A percentile compares a stretch with the other conserved stretches of the same genome.
phyloP scores from a whole-genome alignment of 129 eudicot species.

The Sambucus nigra region DNA sequence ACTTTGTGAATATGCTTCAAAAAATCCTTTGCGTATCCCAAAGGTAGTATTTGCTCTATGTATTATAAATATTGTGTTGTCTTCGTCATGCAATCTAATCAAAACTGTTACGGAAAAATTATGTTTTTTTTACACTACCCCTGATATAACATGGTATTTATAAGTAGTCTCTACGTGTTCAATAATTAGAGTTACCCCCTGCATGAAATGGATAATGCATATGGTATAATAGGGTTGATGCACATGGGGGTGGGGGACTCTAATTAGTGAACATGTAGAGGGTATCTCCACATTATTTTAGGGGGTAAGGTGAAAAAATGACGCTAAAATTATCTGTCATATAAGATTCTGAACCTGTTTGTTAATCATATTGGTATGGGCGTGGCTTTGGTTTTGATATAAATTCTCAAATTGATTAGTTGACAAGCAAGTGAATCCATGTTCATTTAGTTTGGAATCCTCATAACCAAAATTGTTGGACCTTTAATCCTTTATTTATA shows the following conservation, averaged over 20 bases:
- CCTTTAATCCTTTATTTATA: no score
- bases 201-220: no score
- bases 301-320: no score
- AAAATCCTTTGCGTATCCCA: slow-evolving; percentile 93
- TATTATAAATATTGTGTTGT: slow-evolving; percentile 9
- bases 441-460: background rate
- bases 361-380: background rate
- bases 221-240: no score
- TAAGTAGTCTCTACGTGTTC: no score
- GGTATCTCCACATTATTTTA: no score
- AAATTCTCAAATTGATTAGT: background rate
- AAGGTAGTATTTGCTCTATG: slow-evolving; percentile 44
- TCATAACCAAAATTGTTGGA: background rate
- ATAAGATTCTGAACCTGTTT: background rate
- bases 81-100: slow-evolving; percentile 8
- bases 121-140: no score
- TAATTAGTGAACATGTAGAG: no score
- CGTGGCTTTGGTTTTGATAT: background rate
- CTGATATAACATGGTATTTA: no score
- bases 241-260: no score
- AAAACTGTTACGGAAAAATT: background rate
- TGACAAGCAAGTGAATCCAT: background rate
- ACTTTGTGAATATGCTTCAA: slow-evolving; percentile 93
- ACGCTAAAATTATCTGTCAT: no score
- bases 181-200: no score